Evolutionary conservation across 805 yeast species (phyloP).

Genomic region (Nakazawaea siamensis): DNA sequence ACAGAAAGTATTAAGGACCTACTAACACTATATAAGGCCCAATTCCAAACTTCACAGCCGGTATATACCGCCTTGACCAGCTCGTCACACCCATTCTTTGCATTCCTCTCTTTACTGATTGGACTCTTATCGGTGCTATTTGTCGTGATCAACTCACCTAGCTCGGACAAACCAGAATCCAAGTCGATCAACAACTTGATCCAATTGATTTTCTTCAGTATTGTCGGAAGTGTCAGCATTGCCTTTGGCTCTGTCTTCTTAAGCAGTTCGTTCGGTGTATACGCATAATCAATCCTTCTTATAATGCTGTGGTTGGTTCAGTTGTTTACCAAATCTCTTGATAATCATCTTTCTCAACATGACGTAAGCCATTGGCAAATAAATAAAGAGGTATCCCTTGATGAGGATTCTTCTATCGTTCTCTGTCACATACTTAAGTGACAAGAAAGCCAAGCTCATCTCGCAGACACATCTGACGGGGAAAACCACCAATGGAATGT

Average conservation of each 20-base stretch:
- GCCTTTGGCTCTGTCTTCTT: conserved; percentile 21
- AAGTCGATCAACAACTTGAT: conserved; percentile 2
- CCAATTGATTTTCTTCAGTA: conserved; percentile 12
- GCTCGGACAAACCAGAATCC: not conserved
- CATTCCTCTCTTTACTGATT: conserved; percentile 10
- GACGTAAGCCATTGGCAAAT: conserved; percentile 17
- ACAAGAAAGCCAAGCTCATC: conserved; percentile 15
- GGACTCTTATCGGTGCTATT: conserved; percentile 11
- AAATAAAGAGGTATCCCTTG: conserved; percentile 13
- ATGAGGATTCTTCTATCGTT: conserved; percentile 7
- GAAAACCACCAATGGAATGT: conserved; percentile 12
- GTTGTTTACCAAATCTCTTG: not conserved
- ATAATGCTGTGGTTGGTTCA: not conserved
- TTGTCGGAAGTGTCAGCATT: conserved; percentile 19
- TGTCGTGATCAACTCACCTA: conserved; percentile 2
- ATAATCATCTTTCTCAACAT: conserved; percentile 14
- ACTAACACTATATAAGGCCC: too few species aligned
- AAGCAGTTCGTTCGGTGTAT: conserved; percentile 24
- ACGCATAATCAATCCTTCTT: conserved; percentile 13
- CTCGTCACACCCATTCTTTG: conserved; percentile 13
- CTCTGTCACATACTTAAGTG: conserved; percentile 14
- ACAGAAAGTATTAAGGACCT: too few species aligned
- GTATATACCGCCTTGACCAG: conserved; percentile 6
- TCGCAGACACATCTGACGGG: conserved; percentile 17
- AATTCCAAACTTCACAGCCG: conserved; percentile 3